phyloP scores from a whole-genome alignment of 176 grass and related monocot species.

The Ampelocalamus luodianensis region DNA sequence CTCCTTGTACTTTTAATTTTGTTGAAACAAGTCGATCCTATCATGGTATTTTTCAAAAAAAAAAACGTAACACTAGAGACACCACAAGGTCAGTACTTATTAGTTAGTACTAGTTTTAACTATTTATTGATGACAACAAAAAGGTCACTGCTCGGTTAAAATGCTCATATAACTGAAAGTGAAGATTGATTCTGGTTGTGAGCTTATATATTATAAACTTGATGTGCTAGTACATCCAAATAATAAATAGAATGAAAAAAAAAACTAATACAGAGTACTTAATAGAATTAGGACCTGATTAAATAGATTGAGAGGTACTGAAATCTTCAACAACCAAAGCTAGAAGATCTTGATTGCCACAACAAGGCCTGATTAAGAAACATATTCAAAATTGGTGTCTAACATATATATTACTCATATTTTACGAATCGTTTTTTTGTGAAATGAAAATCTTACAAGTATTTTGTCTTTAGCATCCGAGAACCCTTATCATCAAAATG shows the following conservation, averaged over 20 bases:
- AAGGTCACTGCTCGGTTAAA: too few relatives aligned
- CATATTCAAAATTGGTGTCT: constrained; percentile 1
- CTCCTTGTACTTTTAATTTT: neutral
- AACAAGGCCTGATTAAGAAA: constrained; percentile 35
- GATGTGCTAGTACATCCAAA: too few relatives aligned
- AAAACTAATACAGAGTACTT: too few relatives aligned
- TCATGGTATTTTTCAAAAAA: neutral
- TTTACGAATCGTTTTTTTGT: neutral
- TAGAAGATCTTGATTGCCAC: constrained; percentile 50
- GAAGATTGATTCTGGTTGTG: neutral
- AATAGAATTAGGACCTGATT: too few relatives aligned
- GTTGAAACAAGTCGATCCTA: neutral
- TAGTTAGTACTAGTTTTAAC: neutral
- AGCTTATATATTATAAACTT: too few relatives aligned
- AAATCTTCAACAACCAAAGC: constrained; percentile 60
- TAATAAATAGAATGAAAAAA: too few relatives aligned
- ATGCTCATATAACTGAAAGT: neutral
- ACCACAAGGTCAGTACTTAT: neutral
- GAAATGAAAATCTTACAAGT: constrained; percentile 47
- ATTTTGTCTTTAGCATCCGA: constrained; percentile 54
- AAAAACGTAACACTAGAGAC: neutral
- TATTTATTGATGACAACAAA: neutral
- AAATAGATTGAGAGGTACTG: constrained; percentile 50
- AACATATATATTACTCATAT: neutral
- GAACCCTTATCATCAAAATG: constrained; percentile 42